These are phyloP conservation scores for Panicum hallii DNA, from an alignment of 202 grass and related monocot species.

Conservation along the genomic window DNA sequence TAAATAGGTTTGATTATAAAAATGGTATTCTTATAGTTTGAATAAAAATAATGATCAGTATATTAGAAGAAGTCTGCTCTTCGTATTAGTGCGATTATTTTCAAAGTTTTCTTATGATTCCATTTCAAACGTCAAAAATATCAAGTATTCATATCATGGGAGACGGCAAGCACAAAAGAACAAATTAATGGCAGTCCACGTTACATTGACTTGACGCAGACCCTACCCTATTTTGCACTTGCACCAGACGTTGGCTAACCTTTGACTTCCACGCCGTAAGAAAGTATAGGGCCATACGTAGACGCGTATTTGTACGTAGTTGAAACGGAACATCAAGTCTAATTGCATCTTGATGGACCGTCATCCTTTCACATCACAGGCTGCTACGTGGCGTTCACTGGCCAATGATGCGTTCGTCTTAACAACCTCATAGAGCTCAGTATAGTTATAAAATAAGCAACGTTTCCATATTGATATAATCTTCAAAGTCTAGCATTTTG, in stretches of 20 bases:
- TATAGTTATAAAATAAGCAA: neutral
- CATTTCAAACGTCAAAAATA: too few species aligned
- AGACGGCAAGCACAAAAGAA: neutral
- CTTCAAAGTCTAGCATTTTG: neutral
- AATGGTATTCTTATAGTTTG: too few species aligned
- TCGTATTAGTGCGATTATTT: too few species aligned
- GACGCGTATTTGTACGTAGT: neutral
- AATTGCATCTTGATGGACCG: neutral
- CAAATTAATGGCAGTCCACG: neutral
- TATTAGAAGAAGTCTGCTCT: too few species aligned
- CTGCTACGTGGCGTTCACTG: neutral
- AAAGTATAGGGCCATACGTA: neutral
- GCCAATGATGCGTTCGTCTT: neutral
- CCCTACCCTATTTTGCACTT: neutral
- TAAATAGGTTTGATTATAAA: too few species aligned
- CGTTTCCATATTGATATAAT: neutral
- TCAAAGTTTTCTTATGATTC: too few species aligned
- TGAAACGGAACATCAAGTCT: neutral
- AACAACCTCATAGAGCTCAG: neutral
- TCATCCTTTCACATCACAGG: neutral
- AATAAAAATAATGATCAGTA: too few species aligned
- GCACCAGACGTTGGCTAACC: neutral
- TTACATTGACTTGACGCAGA: slow-evolving; percentile 17
- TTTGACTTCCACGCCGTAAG: neutral
- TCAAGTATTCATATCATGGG: too few species aligned